Evolutionary conservation across 2,329 filamentous ascomycete genomes (phyloP).

Genomic region (Stylonectria norvegica): DNA sequence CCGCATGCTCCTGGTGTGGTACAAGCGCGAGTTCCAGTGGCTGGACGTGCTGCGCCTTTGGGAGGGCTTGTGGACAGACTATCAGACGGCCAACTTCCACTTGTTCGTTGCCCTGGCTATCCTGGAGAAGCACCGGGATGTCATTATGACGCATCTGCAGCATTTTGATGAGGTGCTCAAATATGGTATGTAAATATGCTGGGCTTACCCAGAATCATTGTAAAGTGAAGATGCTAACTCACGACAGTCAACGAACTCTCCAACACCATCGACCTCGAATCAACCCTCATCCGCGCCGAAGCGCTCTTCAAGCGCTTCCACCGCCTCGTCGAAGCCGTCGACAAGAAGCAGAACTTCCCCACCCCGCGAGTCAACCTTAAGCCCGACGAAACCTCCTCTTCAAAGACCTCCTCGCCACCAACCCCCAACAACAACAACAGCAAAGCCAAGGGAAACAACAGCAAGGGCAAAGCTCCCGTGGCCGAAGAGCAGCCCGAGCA

Average conservation of each 20-base stretch:
- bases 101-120: slow-evolving; percentile 92
- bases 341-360: slow-evolving; percentile 87
- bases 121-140: slow-evolving; percentile 89
- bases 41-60: slow-evolving; percentile 80
- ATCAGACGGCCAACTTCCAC: slow-evolving; percentile 83
- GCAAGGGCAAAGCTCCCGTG: slow-evolving; percentile 39
- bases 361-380: slow-evolving; percentile 35
- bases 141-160: slow-evolving; percentile 91
- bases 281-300: slow-evolving; percentile 83
- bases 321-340: slow-evolving; percentile 82
- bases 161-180: slow-evolving; percentile 98
- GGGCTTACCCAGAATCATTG: background rate
- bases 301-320: slow-evolving; percentile 84
- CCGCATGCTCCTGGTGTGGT: slow-evolving; percentile 98
- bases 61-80: slow-evolving; percentile 95
- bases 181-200: slow-evolving; percentile 75
- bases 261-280: slow-evolving; percentile 84
- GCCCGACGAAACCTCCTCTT: slow-evolving; percentile 15
- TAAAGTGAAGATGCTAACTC: slow-evolving; percentile 13
- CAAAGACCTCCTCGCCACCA: slow-evolving; percentile 8
- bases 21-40: slow-evolving; percentile 96
- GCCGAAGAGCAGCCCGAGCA: slow-evolving; percentile 29
- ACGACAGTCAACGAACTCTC: slow-evolving; percentile 85
- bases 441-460: slow-evolving; percentile 12
- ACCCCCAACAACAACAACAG: slow-evolving; percentile 11